These are phyloP conservation scores for Aspergillus bertholletiae DNA, from an alignment of 495 filamentous ascomycete species.

Conservation along the genomic window DNA sequence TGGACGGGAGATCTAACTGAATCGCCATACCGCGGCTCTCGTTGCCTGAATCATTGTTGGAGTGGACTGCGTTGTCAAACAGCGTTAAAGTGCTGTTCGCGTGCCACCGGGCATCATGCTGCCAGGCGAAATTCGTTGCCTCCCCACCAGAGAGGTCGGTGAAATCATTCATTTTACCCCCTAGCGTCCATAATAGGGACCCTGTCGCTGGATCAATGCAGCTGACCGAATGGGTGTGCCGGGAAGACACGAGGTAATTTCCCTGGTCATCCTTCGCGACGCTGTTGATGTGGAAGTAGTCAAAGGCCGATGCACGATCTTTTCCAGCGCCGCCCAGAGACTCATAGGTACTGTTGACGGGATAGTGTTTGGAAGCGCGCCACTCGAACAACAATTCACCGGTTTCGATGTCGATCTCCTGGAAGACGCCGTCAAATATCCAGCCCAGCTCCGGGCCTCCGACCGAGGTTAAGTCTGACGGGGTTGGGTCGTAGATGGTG, in stretches of 20 bases:
- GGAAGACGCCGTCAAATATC: conserved; percentile 32
- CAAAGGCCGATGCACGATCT: conserved; percentile 24
- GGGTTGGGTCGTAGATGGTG: conserved; percentile 18
- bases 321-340: conserved; percentile 5
- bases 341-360: conserved; percentile 21
- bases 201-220: conserved; percentile 34
- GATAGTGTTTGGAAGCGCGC: conserved; percentile 27
- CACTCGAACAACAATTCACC: conserved; percentile 36
- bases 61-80: conserved; percentile 45
- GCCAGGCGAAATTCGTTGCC: conserved; percentile 48
- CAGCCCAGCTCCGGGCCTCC: conserved; percentile 27
- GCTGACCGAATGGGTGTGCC: conserved; percentile 42
- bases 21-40: conserved; percentile 29
- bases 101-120: conserved; percentile 50
- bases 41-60: conserved; percentile 18
- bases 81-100: conserved; percentile 39
- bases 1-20: conserved; percentile 22
- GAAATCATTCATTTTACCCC: conserved; percentile 45
- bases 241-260: conserved; percentile 50
- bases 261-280: conserved; percentile 48
- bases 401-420: conserved; percentile 33
- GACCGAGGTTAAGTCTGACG: conserved; percentile 11
- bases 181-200: conserved; percentile 40
- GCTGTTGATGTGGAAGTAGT: conserved; percentile 56
- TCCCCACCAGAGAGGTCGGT: conserved; percentile 34